Evolutionary conservation across 345 rosid genomes (phyloP), one percentile per base, ranked within the genome.

Genomic region (Kernera saxatilis): DNA sequence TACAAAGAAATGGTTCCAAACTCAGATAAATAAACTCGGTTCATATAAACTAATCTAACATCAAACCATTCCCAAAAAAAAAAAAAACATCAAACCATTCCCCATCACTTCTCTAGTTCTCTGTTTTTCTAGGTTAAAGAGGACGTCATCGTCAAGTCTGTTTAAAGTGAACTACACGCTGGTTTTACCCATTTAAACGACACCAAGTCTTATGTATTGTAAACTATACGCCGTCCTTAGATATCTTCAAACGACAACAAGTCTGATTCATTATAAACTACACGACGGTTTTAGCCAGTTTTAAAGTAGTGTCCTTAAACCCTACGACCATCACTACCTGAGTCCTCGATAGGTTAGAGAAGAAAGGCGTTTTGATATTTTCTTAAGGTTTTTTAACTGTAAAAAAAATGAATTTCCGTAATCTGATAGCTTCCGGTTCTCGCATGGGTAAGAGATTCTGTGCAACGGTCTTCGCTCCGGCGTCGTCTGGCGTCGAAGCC

Each of bases 361-460:
- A 29, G 53, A 41, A 22, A 19, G 21, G 5, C 21, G 32, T 52
- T 26, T 69, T 36, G 37, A 53, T 61, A 33, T 9, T 9, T 39
- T 39, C 33, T 6, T 3, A 9, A 32, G 37, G 8, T 17, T 26
- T 26, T 15, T 33, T 11, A 44, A 53, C 60, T 9, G 22, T 14
- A 30, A 12, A n/a, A n/a, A 70, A 29, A 17, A 76, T 76, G 80
- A 65, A 70, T 27, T 23, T 55, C 32, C 68, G 77, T 22, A 71
- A 54, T 71, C 36, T 76, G 60, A 37, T 76, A 21, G 21, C 75
- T 43, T 71, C 69, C 2, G 51, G 64, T n/a, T 71, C 77, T 52
- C 69, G 73, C 44, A 6, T 77, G 46, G 66, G 71, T 1, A 77
- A 61, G 25, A 67, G 77, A 39, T 45, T 77, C 39, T 72, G 57